Evolutionary conservation across 2,329 filamentous ascomycete genomes (phyloP).

Genomic region (Aspergillus aculeatus): DNA sequence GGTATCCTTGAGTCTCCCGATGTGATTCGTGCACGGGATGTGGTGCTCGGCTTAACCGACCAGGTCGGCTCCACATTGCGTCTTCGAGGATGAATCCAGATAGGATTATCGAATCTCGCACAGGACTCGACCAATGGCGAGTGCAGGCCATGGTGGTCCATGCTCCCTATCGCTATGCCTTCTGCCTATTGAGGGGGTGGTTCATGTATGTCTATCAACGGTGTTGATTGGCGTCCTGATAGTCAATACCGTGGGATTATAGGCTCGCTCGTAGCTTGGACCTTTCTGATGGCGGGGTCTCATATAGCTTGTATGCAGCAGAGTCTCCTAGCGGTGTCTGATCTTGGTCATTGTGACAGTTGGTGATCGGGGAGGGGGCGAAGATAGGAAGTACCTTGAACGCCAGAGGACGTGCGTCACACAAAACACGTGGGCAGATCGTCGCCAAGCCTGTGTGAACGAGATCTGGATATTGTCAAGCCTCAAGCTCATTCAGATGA

Average conservation of each 20-base stretch:
- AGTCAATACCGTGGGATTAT: not conserved
- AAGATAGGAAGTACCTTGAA: not conserved
- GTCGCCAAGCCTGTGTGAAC: not conserved
- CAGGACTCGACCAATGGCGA: not conserved
- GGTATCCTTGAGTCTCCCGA: not conserved
- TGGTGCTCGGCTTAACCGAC: slow-evolving; percentile 13
- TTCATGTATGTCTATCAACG: not conserved
- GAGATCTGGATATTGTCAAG: not conserved
- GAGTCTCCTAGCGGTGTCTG: not conserved
- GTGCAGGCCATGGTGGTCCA: not conserved
- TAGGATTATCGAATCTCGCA: not conserved
- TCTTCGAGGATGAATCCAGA: not conserved
- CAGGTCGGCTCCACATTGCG: slow-evolving; percentile 4
- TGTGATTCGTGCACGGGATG: slow-evolving; percentile 3
- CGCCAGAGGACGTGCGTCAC: not conserved
- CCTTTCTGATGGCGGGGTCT: not conserved
- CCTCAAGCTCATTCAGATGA: not conserved
- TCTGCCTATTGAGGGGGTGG: not conserved
- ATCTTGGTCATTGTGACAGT: not conserved
- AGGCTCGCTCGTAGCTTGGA: not conserved
- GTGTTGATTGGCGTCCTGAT: not conserved
- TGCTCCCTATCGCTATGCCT: not conserved
- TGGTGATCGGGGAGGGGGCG: not conserved
- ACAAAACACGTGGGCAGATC: not conserved
- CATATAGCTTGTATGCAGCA: not conserved